Percentiles rank a stretch among this genome's conserved stretches.
Conservation (phyloP, 2,329 filamentous ascomycete species). For the Trichoderma sp. region DNA sequence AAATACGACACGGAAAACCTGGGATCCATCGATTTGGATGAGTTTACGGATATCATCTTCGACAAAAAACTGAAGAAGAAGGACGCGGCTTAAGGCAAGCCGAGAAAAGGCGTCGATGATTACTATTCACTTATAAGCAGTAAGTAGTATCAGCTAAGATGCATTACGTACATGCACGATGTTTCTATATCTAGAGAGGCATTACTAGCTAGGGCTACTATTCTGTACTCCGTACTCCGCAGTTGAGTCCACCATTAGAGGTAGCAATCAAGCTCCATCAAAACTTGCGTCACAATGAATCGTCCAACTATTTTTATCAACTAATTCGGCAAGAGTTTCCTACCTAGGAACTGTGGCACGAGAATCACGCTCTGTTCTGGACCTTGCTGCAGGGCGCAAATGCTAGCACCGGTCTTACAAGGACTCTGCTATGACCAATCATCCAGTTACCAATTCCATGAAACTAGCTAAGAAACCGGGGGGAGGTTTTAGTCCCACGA, state of each 20-base stretch:
- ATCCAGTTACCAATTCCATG: background rate
- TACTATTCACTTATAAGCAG: background rate
- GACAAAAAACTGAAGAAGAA: conserved; percentile 23
- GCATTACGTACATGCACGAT: background rate
- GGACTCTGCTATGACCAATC: background rate
- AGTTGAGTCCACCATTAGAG: background rate
- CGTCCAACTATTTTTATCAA: background rate
- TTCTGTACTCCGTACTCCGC: background rate
- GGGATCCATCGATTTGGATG: conserved; percentile 21
- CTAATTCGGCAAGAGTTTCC: background rate
- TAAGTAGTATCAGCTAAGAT: background rate
- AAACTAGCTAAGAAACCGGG: background rate
- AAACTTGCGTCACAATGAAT: background rate
- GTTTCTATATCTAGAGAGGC: background rate
- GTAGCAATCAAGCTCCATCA: background rate
- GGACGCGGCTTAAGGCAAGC: background rate
- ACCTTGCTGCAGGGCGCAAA: background rate
- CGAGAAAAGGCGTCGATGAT: background rate
- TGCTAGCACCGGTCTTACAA: background rate
- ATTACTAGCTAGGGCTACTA: background rate
- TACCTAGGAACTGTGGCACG: background rate
- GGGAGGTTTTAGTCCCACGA: background rate
- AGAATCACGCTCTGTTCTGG: background rate
- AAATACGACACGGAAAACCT: conserved; percentile 24
- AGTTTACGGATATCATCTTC: conserved; percentile 23